Base-by-base conservation (phyloP, 169 alveolate species). In the Amoebophrya sp. region DNA sequence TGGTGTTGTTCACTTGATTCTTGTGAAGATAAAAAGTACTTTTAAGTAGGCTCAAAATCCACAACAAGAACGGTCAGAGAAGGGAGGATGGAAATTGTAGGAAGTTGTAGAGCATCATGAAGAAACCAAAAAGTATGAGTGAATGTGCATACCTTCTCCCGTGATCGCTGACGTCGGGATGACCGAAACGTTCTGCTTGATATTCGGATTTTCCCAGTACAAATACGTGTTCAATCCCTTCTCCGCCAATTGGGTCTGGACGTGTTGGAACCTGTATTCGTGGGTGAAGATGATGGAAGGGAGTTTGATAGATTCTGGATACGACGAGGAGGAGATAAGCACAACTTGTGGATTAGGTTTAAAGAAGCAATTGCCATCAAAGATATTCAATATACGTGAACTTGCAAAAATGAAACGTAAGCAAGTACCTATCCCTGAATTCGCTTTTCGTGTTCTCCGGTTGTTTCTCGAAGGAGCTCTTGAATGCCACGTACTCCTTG, bases 151-250 rank as follows among this genome's bases (percentile, higher is more conserved):
- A n/a, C n/a, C 65, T 33, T 99, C 99, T 95, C 98, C 99, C 2
- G 99, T 99, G 76, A 98, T 96, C 2, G 99, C 99, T 77, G 99
- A 96, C 33, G 99, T 99, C 0, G 99, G 99, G 29, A 98, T 99
- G 23, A 98, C 97, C 54, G 99, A 97, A 39, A 99, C 97, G 94
- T 96, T 97, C 77, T 97, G 95, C 40, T 98, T 93, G 47, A 98
- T 97, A 94, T 98, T 98, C 78, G 96, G 96, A 92, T 98, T 99
- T 93, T 98, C 98, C 99, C 99, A 98, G 94, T 98, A 99, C 39
- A 98, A 92, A 29, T 95, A 95, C 47, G 99, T 96, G 95, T 99
- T 99, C 38, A 98, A 95, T 41, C 99, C 99, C 94, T 98, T 97
- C 95, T 98, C 99, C 47, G 98, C 96, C 90, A 99, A 97, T 94